These are phyloP conservation scores for Phoma sp. DNA, from an alignment of 2,329 filamentous ascomycete species.

Conservation along the genomic window DNA sequence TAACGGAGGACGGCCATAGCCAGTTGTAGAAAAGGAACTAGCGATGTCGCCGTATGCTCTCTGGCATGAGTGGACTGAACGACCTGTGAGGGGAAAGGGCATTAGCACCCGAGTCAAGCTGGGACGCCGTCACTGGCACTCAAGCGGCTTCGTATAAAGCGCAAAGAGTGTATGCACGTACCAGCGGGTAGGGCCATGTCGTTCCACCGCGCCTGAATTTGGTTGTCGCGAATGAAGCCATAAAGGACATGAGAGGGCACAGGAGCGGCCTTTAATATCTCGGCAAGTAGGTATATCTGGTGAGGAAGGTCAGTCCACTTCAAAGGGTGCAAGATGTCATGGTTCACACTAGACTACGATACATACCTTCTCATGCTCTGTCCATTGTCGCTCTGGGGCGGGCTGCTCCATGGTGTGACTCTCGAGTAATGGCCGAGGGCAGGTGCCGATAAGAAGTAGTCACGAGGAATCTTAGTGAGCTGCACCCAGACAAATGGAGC, in stretches of 20 bases:
- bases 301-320: slow-evolving; percentile 1
- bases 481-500: slow-evolving; percentile 47
- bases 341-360: slow-evolving; percentile 3
- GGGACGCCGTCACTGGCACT: neutral
- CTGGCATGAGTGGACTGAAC: slow-evolving; percentile 47
- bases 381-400: slow-evolving; percentile 52
- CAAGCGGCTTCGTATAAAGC: neutral
- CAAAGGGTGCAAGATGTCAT: slow-evolving; percentile 10
- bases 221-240: slow-evolving; percentile 52
- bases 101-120: slow-evolving; percentile 14
- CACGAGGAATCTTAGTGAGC: slow-evolving; percentile 32
- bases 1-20: slow-evolving; percentile 40
- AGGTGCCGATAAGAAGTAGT: slow-evolving; percentile 42
- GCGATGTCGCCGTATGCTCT: slow-evolving; percentile 43
- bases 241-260: slow-evolving; percentile 53
- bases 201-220: slow-evolving; percentile 56
- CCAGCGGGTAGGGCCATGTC: slow-evolving; percentile 58
- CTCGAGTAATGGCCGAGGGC: slow-evolving; percentile 25
- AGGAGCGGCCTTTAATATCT: slow-evolving; percentile 58
- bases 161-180: slow-evolving; percentile 39
- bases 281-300: slow-evolving; percentile 56
- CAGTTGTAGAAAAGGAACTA: slow-evolving; percentile 30
- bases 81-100: slow-evolving; percentile 31
- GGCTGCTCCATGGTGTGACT: slow-evolving; percentile 48
- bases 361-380: slow-evolving; percentile 56